These are phyloP conservation scores for Sarocladiaceae sp. DNA, from an alignment of 2,329 filamentous ascomycete genomes.

Conservation along the genomic window DNA sequence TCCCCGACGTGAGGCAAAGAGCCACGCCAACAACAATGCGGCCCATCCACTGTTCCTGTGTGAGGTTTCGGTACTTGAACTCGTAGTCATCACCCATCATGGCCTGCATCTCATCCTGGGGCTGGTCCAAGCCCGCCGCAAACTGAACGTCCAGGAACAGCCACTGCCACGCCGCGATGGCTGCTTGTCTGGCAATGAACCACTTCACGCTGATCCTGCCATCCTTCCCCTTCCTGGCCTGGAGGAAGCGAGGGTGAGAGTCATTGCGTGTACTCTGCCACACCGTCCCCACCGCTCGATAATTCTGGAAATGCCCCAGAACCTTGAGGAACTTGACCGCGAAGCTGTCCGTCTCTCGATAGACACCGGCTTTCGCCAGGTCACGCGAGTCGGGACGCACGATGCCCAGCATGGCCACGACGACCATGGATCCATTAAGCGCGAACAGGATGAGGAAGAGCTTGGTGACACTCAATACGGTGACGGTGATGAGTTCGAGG, in stretches of 20 bases:
- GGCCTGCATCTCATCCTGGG: neutral
- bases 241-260: neutral
- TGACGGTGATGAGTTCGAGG: neutral
- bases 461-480: no score
- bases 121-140: neutral
- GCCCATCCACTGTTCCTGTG: neutral
- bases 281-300: neutral
- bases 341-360: neutral
- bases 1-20: neutral
- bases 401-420: neutral
- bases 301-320: neutral
- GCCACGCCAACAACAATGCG: neutral
- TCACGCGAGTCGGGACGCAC: neutral
- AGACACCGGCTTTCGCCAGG: neutral
- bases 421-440: constrained; percentile 1
- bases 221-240: neutral
- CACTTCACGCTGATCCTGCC: neutral
- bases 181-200: neutral
- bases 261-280: neutral
- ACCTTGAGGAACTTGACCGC: neutral
- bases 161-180: neutral
- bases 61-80: neutral
- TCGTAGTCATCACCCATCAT: neutral
- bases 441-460: no score
- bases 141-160: neutral